Evolutionary conservation across 495 filamentous ascomycete genomes (phyloP).

Genomic region (Neurospora sp.): DNA sequence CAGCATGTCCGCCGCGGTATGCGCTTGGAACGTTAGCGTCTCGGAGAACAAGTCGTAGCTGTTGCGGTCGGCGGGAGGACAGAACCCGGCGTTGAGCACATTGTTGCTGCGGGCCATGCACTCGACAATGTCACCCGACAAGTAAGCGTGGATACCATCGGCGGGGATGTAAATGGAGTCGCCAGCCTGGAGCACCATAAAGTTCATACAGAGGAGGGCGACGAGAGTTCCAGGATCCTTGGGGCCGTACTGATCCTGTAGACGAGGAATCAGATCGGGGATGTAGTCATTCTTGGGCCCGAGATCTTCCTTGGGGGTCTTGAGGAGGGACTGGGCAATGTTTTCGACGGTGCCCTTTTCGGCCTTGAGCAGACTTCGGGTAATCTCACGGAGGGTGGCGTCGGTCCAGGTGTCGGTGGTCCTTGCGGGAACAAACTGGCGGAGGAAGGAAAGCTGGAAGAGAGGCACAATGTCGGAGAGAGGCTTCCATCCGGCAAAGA

Average conservation of each 20-base stretch:
- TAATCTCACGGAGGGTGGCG: slow-evolving; percentile 49
- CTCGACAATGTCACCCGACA: slow-evolving; percentile 71
- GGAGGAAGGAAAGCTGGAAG: slow-evolving; percentile 38
- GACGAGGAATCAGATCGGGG: slow-evolving; percentile 50
- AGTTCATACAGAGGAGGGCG: slow-evolving; percentile 66
- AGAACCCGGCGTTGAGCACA: slow-evolving; percentile 68
- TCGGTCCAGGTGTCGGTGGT: slow-evolving; percentile 40
- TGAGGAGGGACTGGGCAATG: slow-evolving; percentile 40
- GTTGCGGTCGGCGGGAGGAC: slow-evolving; percentile 52
- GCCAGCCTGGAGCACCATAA: slow-evolving; percentile 51
- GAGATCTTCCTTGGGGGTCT: slow-evolving; percentile 24
- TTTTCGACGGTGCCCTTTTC: slow-evolving; percentile 39
- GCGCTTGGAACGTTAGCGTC: slow-evolving; percentile 52
- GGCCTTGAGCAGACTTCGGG: slow-evolving; percentile 45
- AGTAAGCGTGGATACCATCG: slow-evolving; percentile 70
- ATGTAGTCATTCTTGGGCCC: slow-evolving; percentile 41
- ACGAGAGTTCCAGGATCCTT: slow-evolving; percentile 53
- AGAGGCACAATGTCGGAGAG: slow-evolving; percentile 49
- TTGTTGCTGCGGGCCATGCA: slow-evolving; percentile 81
- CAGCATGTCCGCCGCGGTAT: slow-evolving; percentile 42
- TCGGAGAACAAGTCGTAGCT: slow-evolving; percentile 51
- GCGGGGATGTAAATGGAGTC: slow-evolving; percentile 67
- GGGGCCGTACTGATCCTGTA: slow-evolving; percentile 53
- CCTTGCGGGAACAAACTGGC: slow-evolving; percentile 40
- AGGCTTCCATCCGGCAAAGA: slow-evolving; percentile 70